Evolutionary conservation across 2,329 filamentous ascomycete species (phyloP), one percentile per base, ranked within the genome.

Genomic region (Mariannaea elegans): DNA sequence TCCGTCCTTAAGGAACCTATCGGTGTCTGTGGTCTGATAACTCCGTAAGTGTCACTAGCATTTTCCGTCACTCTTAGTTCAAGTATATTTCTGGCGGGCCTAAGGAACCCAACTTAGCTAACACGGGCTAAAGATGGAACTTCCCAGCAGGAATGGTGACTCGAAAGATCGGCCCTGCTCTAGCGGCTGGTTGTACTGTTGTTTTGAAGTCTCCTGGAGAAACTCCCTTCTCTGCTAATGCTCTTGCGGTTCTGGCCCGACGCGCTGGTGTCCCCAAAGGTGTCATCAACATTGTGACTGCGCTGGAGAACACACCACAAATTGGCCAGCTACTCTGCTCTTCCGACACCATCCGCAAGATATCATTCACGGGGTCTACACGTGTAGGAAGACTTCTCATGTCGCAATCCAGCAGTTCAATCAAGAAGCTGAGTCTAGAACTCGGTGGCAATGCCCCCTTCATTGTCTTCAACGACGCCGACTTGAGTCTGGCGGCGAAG

Each of bases 391-490:
- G 77, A 59, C 65, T 80, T 13, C 82, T 93, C 34, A 91, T 91
- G 88, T 88, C 88, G 76, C 89, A 92, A 72, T 86, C 87, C 2
- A 81, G 88, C 2, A 82, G 83, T 18, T 92, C 88, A 0, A 74
- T 92, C 32, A 92, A 93, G 82, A 77, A 77, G 50, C 54, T 76
- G 0, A 90, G 86, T 2, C 90, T 91, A 69, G 90, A 93, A 72
- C 84, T 69, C 2, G 66, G 90, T 47, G 90, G 90, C 19, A 93
- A 93, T 72, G 87, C 90, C 0, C 90, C 90, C 1, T 92, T 92
- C 75, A 92, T 93, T 63, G 89, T 93, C 34, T 93, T 92, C 68
- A 88, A 92, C 67, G 90, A 92, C 69, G 86, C 89, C 12, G 87
- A 93, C 70, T 77, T 93, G 10, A 88, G 91, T 44, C 75, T 77